Evolutionary conservation across 2,329 filamentous ascomycete genomes (phyloP), one percentile per base, ranked within the genome.

Genomic region (Cryphonectria radicalis): DNA sequence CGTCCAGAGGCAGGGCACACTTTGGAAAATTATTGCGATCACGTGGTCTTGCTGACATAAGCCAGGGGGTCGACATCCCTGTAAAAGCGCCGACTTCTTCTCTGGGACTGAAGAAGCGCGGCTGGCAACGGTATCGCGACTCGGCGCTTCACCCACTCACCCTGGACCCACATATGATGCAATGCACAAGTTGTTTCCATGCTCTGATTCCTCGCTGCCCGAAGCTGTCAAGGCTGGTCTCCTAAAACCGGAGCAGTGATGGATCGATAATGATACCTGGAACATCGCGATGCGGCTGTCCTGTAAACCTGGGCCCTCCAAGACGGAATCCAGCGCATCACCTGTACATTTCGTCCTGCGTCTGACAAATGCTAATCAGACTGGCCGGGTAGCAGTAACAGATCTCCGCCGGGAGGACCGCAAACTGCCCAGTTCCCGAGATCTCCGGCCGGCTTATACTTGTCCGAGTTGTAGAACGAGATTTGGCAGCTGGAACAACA

Each of bases 221-320:
- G 72, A 73, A 67, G 40, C 55, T 64, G 62, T 53, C 22, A 63
- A 50, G 35, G 32, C 40, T 53, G 66, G 28, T 28, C 69, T 69
- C 71, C 71, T 73, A 46, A 71, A 32, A 71, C 63, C 69, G 72
- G 72, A 73, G 69, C 64, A 25, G 17, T 65, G 63, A 65, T 50
- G 32, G 50, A 65, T 65, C 17, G 17, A 22, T n/a, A 22, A 22
- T 46, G 22, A 28, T 32, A 65, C 28, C 14, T 35, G 28, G 28
- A 28, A 13, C n/a, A 14, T 40, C 10, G 32, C 32, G 55, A 17
- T 32, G 28, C 55, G 25, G 22, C 59, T 40, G n/a, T 22, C 7
- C 32, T n/a, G 35, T 11, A 10, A 10, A 11, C 40, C 59, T 62
- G 59, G 46, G 32, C 32, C 32, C 59, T 62, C 25, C n/a, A 32